phyloP scores from a whole-genome alignment of 495 filamentous ascomycete genomes.

The Lichenothelia convexa region DNA sequence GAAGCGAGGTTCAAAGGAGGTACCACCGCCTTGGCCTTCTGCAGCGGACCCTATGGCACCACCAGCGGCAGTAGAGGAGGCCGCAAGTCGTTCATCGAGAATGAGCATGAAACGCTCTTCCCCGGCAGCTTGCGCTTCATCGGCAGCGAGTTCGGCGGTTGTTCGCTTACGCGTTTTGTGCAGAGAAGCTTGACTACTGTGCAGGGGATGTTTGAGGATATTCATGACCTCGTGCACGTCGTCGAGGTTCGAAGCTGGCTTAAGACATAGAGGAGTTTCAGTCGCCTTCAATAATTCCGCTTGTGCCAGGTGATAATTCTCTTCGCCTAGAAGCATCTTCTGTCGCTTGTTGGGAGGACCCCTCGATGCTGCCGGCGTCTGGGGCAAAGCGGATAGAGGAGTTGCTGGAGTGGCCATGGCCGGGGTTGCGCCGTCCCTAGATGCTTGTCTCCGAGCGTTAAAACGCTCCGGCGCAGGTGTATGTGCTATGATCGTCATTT shows the following conservation, averaged over 20 bases:
- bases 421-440: slow-evolving; percentile 29
- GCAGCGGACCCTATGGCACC: slow-evolving; percentile 44
- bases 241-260: slow-evolving; percentile 46
- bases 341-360: slow-evolving; percentile 40
- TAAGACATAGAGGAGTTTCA: slow-evolving; percentile 55
- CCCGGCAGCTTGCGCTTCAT: slow-evolving; percentile 76
- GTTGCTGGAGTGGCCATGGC: too few relatives aligned
- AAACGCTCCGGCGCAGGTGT: slow-evolving; percentile 41
- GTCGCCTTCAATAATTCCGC: slow-evolving; percentile 49
- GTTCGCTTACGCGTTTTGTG: slow-evolving; percentile 87
- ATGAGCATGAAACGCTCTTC: slow-evolving; percentile 84
- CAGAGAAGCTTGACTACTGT: slow-evolving; percentile 53
- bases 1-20: slow-evolving; percentile 68
- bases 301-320: slow-evolving; percentile 55
- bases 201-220: slow-evolving; percentile 52
- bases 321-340: slow-evolving; percentile 60
- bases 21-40: slow-evolving; percentile 52
- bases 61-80: slow-evolving; percentile 35
- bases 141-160: slow-evolving; percentile 79
- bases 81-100: slow-evolving; percentile 66
- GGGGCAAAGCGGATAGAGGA: slow-evolving; percentile 40
- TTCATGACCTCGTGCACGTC: slow-evolving; percentile 52
- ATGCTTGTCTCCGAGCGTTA: slow-evolving; percentile 17
- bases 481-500: slow-evolving; percentile 55
- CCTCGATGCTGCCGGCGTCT: slow-evolving; percentile 32